A percentile compares a stretch with the other conserved stretches of the same genome.
Conservation (phyloP, 108 stramenopile genomes). For the Nannochloropsis salina region DNA sequence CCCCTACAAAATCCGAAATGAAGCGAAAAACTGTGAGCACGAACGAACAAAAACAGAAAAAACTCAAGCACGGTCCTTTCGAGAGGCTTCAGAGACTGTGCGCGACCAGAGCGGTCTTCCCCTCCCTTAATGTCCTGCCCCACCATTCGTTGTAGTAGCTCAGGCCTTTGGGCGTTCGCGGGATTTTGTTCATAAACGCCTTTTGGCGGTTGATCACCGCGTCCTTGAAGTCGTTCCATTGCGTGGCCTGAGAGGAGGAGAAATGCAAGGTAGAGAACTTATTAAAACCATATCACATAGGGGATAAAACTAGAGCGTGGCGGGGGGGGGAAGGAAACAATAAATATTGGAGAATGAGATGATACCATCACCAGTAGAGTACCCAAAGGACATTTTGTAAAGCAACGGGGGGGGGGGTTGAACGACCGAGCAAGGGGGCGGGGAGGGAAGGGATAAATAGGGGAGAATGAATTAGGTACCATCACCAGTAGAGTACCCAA, state of each 20-base stretch:
- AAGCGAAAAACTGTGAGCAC: not conserved
- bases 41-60: not conserved
- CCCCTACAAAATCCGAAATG: not conserved
- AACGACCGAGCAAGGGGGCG: not conserved
- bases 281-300: too few species aligned
- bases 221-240: slow-evolving; percentile 14
- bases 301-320: not conserved
- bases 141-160: slow-evolving; percentile 18
- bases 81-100: slow-evolving; percentile 10
- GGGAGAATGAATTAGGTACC: too few species aligned
- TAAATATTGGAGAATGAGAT: too few species aligned
- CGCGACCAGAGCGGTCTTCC: not conserved
- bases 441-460: not conserved
- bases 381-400: too few species aligned
- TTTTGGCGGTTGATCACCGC: not conserved
- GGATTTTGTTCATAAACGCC: not conserved
- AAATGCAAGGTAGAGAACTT: too few species aligned
- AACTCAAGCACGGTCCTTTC: not conserved
- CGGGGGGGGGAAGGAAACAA: not conserved
- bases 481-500: too few species aligned
- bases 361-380: too few species aligned
- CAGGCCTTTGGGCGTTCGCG: not conserved
- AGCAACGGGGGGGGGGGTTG: too few species aligned
- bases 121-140: not conserved
- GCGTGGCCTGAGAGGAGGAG: not conserved